Conservation (phyloP, 1,284 basidiomycete species). For the Puccinia coronata region DNA sequence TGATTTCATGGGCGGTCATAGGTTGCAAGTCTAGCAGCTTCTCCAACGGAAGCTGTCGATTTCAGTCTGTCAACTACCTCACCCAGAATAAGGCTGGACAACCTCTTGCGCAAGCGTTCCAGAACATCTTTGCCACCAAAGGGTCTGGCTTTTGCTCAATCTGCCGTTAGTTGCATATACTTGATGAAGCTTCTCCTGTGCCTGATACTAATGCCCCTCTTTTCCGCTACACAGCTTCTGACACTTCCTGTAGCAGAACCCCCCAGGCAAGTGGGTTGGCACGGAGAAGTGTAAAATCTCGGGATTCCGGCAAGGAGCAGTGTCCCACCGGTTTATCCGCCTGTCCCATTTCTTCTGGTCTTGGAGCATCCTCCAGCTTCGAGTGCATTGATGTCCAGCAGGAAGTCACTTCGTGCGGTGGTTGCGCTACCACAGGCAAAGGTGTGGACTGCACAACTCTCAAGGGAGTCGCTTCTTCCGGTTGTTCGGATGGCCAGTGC, state of each 20-base stretch:
- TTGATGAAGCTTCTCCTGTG: too few species aligned
- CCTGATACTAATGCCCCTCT: neutral
- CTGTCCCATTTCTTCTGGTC: slow-evolving; percentile 8
- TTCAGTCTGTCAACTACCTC: slow-evolving; percentile 18
- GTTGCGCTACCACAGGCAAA: neutral
- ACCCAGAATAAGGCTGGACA: slow-evolving; percentile 11
- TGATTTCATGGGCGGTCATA: too few species aligned
- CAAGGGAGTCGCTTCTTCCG: slow-evolving; percentile 18
- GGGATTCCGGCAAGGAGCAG: neutral
- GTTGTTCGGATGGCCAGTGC: slow-evolving; percentile 14
- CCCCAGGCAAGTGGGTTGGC: neutral
- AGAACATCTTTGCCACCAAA: neutral
- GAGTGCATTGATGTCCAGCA: slow-evolving; percentile 26
- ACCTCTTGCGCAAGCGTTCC: slow-evolving; percentile 31
- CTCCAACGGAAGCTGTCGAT: neutral
- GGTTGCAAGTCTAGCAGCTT: slow-evolving; percentile 19
- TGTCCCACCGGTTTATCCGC: slow-evolving; percentile 7
- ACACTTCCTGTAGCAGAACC: slow-evolving; percentile 16
- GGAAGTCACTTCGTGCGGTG: slow-evolving; percentile 24
- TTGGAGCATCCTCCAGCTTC: neutral
- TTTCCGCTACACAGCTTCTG: neutral
- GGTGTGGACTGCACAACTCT: slow-evolving; percentile 19
- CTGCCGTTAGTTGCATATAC: neutral
- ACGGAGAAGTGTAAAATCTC: too few species aligned
- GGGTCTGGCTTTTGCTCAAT: slow-evolving; percentile 17